A percentile compares a stretch with the other conserved stretches of the same genome.
phyloP scores from a whole-genome alignment of 1,284 basidiomycete species.

The Puccinia coronata region DNA sequence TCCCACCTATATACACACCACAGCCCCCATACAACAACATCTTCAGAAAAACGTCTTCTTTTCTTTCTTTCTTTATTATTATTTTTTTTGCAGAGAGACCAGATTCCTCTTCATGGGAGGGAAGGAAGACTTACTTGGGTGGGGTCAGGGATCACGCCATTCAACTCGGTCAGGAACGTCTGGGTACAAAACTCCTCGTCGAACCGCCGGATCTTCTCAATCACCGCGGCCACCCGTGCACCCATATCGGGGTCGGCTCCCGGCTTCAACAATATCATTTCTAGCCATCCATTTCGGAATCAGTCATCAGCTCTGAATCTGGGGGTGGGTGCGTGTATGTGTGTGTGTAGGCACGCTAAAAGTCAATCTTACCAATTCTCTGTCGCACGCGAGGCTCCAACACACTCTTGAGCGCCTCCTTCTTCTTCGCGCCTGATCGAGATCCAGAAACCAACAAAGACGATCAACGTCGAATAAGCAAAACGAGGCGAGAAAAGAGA shows the following conservation, averaged over 20 bases:
- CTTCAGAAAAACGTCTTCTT: too few species aligned
- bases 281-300: conserved; percentile 61
- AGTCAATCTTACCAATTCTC: conserved; percentile 76
- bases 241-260: conserved; percentile 65
- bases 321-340: too few species aligned
- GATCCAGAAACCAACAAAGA: conserved; percentile 54
- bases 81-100: background rate
- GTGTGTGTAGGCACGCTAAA: too few species aligned
- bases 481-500: conserved; percentile 1
- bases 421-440: conserved; percentile 68
- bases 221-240: conserved; percentile 63
- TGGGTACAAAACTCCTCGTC: conserved; percentile 81
- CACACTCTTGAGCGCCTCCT: conserved; percentile 83
- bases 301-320: too few species aligned
- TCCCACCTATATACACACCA: conserved; percentile 67
- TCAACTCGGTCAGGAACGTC: conserved; percentile 80
- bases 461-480: background rate
- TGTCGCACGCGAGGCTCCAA: conserved; percentile 85
- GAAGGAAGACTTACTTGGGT: conserved; percentile 68
- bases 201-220: conserved; percentile 74
- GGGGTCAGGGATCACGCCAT: conserved; percentile 80
- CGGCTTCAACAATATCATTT: conserved; percentile 78
- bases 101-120: conserved; percentile 51
- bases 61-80: too few species aligned
- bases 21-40: too few species aligned